Conservation (phyloP, 306 rosid genomes). For the Quercus cerris region DNA sequence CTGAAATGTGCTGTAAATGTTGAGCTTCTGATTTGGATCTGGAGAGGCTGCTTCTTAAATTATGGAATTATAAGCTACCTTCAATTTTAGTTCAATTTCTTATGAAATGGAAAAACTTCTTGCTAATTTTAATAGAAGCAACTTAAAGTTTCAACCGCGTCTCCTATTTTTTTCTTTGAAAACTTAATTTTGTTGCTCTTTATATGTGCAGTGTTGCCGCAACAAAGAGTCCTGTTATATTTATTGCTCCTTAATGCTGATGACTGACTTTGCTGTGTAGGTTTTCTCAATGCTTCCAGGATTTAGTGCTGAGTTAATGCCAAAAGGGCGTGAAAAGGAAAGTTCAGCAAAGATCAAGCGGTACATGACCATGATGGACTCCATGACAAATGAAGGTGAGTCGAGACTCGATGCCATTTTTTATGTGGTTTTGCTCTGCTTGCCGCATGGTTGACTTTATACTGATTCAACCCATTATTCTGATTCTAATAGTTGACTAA, state of each 20-base stretch:
- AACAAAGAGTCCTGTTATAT: conserved; percentile 78
- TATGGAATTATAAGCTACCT: background rate
- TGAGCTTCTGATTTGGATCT: background rate
- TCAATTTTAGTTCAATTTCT: background rate
- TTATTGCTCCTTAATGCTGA: conserved; percentile 34
- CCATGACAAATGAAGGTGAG: conserved; percentile 87
- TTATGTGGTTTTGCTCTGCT: conserved; percentile 1
- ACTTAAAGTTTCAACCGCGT: background rate
- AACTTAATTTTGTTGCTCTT: background rate
- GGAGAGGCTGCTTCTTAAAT: background rate
- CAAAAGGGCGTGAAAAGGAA: conserved; percentile 89
- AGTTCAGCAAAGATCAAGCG: conserved; percentile 86
- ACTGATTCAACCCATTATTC: conserved; percentile 1
- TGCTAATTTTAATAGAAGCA: background rate
- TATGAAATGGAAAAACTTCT: background rate
- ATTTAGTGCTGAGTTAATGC: conserved; percentile 73
- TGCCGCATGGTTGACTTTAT: conserved; percentile 1
- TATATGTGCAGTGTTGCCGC: conserved; percentile 65
- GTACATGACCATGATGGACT: conserved; percentile 98
- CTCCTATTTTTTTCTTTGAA: conserved; percentile 12
- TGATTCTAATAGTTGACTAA: conserved; percentile 11
- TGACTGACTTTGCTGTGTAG: conserved; percentile 33
- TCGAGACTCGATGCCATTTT: background rate
- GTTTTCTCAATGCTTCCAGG: conserved; percentile 86
- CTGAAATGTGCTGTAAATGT: background rate